Conservation (phyloP, 371 early-diverging fungal genomes). For the Rhizopus stolonifer region DNA sequence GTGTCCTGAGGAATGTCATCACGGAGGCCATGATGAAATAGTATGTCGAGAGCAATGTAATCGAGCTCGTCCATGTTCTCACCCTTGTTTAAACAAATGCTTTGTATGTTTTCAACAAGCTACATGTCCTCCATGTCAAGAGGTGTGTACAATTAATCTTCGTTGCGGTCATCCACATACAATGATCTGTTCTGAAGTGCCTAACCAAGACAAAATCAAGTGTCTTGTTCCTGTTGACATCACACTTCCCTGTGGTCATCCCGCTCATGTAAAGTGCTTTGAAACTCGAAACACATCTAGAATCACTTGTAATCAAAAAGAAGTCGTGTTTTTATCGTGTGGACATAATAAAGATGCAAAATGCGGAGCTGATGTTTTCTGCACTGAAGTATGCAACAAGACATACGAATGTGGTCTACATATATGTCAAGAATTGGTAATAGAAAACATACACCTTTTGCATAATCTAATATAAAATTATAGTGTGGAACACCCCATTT, state of each 20-base stretch:
- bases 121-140: constrained; percentile 34
- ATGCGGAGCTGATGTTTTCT: constrained; percentile 12
- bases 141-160: constrained; percentile 1
- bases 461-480: neutral
- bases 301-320: constrained; percentile 1
- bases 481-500: constrained; percentile 38
- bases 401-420: constrained; percentile 17
- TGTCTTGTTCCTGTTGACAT: constrained; percentile 17
- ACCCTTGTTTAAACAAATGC: constrained; percentile 36
- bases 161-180: constrained; percentile 26
- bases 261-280: constrained; percentile 12
- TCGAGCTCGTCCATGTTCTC: constrained; percentile 32
- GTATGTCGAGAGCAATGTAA: constrained; percentile 31
- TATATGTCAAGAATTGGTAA: constrained; percentile 17
- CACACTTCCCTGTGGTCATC: constrained; percentile 11
- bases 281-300: neutral
- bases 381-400: constrained; percentile 9
- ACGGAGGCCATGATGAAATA: constrained; percentile 23
- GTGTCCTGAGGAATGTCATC: constrained; percentile 42
- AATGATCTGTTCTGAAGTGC: constrained; percentile 11
- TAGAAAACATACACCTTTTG: neutral
- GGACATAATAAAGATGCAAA: constrained; percentile 22
- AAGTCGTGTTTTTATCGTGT: constrained; percentile 16
- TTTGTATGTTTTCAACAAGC: constrained; percentile 24
- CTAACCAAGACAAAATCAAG: neutral